Percentiles rank a stretch among this genome's conserved stretches.
Conservation (phyloP, 2,329 filamentous ascomycete species). For the Alternaria angustiovoidea region DNA sequence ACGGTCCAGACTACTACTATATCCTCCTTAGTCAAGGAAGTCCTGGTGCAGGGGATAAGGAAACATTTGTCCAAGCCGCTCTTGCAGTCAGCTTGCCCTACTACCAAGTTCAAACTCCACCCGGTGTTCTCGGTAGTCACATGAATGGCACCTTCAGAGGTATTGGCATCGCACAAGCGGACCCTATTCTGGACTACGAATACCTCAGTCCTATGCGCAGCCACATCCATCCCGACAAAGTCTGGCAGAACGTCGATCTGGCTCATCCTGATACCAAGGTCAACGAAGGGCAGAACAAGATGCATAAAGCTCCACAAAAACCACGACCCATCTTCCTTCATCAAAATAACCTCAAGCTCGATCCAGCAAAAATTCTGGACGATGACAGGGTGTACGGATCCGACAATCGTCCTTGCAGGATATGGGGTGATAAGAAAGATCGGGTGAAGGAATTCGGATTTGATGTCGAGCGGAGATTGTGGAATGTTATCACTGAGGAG, state of each 20-base stretch:
- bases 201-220: conserved; percentile 25
- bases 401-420: conserved; percentile 22
- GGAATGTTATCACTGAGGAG: conserved; percentile 32
- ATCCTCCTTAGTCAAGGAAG: conserved; percentile 57
- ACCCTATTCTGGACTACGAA: conserved; percentile 30
- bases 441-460: conserved; percentile 28
- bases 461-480: conserved; percentile 37
- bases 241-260: conserved; percentile 21
- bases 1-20: conserved; percentile 62
- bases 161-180: conserved; percentile 28
- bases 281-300: conserved; percentile 9
- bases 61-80: conserved; percentile 59
- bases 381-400: conserved; percentile 15
- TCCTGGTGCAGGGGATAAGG: conserved; percentile 58
- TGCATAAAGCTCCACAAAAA: conserved; percentile 6
- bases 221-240: conserved; percentile 21
- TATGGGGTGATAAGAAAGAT: conserved; percentile 29
- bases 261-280: conserved; percentile 1
- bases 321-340: conserved; percentile 33
- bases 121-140: conserved; percentile 42
- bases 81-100: conserved; percentile 52
- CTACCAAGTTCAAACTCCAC: conserved; percentile 51
- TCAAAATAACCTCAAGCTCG: conserved; percentile 30
- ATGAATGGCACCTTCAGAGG: conserved; percentile 21
- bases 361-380: conserved; percentile 23